A percentile compares a stretch with the other conserved stretches of the same genome.
These are phyloP conservation scores for Xylaria sp. DNA, from an alignment of 2,329 filamentous ascomycete genomes.

Conservation along the genomic window DNA sequence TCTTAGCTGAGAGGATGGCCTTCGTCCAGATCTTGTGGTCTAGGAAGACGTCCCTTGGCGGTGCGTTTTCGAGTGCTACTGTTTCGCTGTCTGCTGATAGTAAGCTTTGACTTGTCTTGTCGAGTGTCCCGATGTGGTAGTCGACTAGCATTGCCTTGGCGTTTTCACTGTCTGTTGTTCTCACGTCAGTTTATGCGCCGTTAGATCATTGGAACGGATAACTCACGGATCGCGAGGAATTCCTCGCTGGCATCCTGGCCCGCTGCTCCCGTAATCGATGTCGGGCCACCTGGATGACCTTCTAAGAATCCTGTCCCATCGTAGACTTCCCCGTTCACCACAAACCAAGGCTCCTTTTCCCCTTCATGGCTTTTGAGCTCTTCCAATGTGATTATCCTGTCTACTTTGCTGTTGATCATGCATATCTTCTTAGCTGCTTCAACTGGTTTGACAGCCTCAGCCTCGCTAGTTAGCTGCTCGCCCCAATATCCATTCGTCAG, in stretches of 20 bases:
- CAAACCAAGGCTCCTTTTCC: constrained; percentile 81
- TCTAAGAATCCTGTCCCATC: constrained; percentile 84
- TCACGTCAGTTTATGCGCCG: constrained; percentile 17
- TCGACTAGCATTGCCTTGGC: constrained; percentile 88
- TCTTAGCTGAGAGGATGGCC: constrained; percentile 74
- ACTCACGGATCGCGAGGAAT: constrained; percentile 89
- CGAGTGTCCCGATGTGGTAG: constrained; percentile 85
- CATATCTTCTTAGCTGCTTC: constrained; percentile 72
- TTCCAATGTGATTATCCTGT: constrained; percentile 71
- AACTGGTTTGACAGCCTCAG: constrained; percentile 53
- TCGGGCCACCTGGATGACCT: constrained; percentile 85
- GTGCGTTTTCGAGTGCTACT: constrained; percentile 49
- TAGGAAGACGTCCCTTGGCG: constrained; percentile 72
- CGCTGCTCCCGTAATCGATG: constrained; percentile 85
- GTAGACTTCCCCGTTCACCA: constrained; percentile 88
- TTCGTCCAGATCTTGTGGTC: constrained; percentile 78
- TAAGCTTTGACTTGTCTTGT: constrained; percentile 64
- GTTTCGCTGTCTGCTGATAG: constrained; percentile 59
- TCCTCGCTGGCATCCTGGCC: constrained; percentile 86
- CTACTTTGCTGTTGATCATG: constrained; percentile 77
- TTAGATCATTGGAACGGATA: constrained; percentile 40
- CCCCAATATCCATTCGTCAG: constrained; percentile 87
- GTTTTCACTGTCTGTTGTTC: constrained; percentile 79
- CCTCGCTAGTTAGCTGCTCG: constrained; percentile 69
- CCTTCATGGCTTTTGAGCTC: constrained; percentile 76